phyloP scores from a whole-genome alignment of 331 rosid species.

The Saraca asoca region DNA sequence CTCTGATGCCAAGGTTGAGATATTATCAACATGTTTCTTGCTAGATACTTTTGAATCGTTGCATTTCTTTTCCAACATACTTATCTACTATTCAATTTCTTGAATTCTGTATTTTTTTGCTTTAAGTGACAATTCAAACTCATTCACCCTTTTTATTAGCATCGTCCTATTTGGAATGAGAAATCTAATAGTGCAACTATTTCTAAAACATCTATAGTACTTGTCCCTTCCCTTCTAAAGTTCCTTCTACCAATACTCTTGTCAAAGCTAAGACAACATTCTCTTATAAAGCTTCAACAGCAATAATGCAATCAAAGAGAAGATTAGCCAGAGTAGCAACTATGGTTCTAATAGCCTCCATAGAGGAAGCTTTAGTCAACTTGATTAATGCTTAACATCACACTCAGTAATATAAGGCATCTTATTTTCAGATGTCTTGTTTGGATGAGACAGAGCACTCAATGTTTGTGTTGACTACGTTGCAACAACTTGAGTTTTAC shows the following conservation, averaged over 20 bases:
- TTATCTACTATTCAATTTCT: too few species aligned
- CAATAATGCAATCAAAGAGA: conserved; percentile 79
- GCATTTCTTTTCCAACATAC: too few species aligned
- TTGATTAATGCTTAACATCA: conserved; percentile 76
- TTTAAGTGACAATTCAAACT: too few species aligned
- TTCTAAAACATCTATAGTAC: conserved; percentile 76
- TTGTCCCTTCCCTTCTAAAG: conserved; percentile 60
- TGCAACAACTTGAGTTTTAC: conserved; percentile 84
- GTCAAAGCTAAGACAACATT: conserved; percentile 84
- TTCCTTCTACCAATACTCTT: too few species aligned
- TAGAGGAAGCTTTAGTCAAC: conserved; percentile 87
- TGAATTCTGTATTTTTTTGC: too few species aligned
- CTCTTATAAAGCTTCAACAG: conserved; percentile 73
- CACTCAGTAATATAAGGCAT: conserved; percentile 77
- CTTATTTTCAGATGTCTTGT: conserved; percentile 61
- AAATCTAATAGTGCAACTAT: conserved; percentile 72
- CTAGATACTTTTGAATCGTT: too few species aligned
- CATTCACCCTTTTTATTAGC: too few species aligned
- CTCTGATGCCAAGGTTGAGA: too few species aligned
- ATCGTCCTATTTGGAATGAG: too few species aligned
- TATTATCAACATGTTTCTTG: too few species aligned
- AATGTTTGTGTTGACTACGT: conserved; percentile 90
- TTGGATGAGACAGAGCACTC: conserved; percentile 85
- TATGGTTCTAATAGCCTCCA: conserved; percentile 86
- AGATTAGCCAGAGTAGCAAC: conserved; percentile 94